Evolutionary conservation across 148 eudicot genomes (phyloP).

Genomic region (Rhododendron henanense): DNA sequence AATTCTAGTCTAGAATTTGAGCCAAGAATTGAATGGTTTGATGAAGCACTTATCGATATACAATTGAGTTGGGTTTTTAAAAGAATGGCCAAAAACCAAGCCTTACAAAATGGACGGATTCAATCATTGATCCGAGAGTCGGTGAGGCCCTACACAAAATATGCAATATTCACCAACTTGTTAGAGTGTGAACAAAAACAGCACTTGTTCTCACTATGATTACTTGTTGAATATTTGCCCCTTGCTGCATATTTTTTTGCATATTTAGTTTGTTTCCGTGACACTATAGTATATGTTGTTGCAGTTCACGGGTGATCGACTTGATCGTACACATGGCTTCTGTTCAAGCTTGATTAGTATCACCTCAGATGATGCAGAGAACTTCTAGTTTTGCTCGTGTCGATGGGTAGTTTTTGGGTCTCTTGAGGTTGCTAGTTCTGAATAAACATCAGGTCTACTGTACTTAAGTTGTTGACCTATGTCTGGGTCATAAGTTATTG

Average conservation of each 20-base stretch:
- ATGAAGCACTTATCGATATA: too few species aligned
- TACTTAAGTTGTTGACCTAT: neutral
- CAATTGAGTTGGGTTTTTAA: too few species aligned
- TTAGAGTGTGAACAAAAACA: too few species aligned
- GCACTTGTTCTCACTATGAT: neutral
- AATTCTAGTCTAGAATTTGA: too few species aligned
- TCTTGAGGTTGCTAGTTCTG: neutral
- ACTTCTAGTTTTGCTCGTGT: neutral
- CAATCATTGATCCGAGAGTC: too few species aligned
- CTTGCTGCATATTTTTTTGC: too few species aligned
- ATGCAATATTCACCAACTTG: too few species aligned
- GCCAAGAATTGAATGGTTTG: too few species aligned
- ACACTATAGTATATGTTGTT: neutral
- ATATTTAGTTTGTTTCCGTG: neutral
- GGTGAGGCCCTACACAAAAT: too few species aligned
- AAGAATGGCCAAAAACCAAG: too few species aligned
- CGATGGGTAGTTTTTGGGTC: neutral
- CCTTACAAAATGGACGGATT: too few species aligned
- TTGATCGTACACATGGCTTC: slow-evolving; percentile 38
- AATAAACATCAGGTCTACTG: neutral
- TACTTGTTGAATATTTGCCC: neutral
- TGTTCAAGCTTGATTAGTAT: slow-evolving; percentile 3
- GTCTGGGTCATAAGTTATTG: neutral
- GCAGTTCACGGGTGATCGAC: slow-evolving; percentile 38
- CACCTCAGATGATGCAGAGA: neutral